Base-by-base conservation (phyloP, 805 yeast genomes). In the Candida krabiensis region DNA sequence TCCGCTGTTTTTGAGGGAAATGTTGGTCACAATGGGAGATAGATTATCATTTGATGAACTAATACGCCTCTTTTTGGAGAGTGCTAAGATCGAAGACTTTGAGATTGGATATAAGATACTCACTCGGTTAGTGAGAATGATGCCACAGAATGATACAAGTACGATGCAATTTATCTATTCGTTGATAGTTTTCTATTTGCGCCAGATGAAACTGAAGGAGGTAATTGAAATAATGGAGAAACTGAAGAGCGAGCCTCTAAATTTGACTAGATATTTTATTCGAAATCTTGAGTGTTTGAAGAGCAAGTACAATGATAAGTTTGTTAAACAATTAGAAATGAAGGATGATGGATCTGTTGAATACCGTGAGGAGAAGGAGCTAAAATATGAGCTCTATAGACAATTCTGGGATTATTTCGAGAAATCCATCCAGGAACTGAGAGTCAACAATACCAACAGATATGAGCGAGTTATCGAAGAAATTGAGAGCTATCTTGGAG, bases 391-490 rank as follows among this genome's bases (percentile, higher is more conserved):
- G 19, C 21, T 53, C 19, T 37, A 45, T 21, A 40, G 37, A 13
- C 38, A 41, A 30, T 30, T 53, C 9, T 19, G 37, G n/a, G 39
- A 33, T 11, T 55, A 53, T 33, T 42, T 41, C 19, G 44, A 44
- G n/a, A 13, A 28, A 3, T 33, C 44, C 4, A 33, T 50, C 5
- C 35, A 39, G 19, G 37, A 42, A 14, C 24, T 50, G 24, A 37
- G 35, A 9, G 16, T 19, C 9, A 37, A 27, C 8, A 30, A 41
- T 21, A 17, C 27, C 15, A 21, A 9, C 4, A 36, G 47, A 2
- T 40, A 37, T 13, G 27, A 27, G 4, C 9, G 24, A 19, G 40
- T 40, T 9, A 22, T 46, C 13, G 18, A 22, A 2, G 49, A 43
- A 6, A 37, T 47, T 16, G 46, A 40, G 9, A 9, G 22, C 1